phyloP scores from a whole-genome alignment of 805 yeast genomes.

The Wickerhamomyces strasburgensis region DNA sequence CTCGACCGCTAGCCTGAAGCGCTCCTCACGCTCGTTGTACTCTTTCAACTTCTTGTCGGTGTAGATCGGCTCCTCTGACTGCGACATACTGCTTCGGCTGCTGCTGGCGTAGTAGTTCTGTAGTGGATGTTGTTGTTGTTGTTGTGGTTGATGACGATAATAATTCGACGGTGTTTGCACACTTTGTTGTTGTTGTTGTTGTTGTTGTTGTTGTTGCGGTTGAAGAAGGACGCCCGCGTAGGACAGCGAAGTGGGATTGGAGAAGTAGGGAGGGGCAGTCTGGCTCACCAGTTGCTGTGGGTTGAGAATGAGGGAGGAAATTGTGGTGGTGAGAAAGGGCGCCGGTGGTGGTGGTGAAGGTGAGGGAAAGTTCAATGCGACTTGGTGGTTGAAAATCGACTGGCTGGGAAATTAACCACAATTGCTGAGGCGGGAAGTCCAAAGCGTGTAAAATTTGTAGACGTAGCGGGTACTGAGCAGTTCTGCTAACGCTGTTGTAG shows the following conservation, averaged over 20 bases:
- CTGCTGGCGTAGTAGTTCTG: slow-evolving; percentile 10
- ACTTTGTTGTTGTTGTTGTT: not conserved
- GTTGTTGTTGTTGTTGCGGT: not conserved
- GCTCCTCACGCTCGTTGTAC: slow-evolving; percentile 26
- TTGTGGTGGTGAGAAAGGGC: too few species aligned
- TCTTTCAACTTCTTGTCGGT: slow-evolving; percentile 26
- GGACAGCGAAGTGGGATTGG: slow-evolving; percentile 1
- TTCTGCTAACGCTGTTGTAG: too few species aligned
- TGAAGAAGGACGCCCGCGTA: not conserved
- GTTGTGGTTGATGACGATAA: too few species aligned
- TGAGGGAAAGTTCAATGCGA: not conserved
- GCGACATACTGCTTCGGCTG: slow-evolving; percentile 2
- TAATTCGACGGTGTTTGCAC: too few species aligned
- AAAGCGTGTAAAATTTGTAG: too few species aligned
- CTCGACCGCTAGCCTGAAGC: slow-evolving; percentile 25
- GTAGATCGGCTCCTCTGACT: slow-evolving; percentile 13
- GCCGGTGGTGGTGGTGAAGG: not conserved
- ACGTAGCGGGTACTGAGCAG: too few species aligned
- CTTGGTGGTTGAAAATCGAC: not conserved
- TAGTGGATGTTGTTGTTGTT: too few species aligned
- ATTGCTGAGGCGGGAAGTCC: too few species aligned
- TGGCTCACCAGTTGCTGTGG: too few species aligned
- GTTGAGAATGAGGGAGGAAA: too few species aligned
- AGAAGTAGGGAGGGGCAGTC: slow-evolving; percentile 6
- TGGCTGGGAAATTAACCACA: not conserved